Evolutionary conservation across 164 flowering plant genomes (phyloP).

Genomic region (Vitis riparia): DNA sequence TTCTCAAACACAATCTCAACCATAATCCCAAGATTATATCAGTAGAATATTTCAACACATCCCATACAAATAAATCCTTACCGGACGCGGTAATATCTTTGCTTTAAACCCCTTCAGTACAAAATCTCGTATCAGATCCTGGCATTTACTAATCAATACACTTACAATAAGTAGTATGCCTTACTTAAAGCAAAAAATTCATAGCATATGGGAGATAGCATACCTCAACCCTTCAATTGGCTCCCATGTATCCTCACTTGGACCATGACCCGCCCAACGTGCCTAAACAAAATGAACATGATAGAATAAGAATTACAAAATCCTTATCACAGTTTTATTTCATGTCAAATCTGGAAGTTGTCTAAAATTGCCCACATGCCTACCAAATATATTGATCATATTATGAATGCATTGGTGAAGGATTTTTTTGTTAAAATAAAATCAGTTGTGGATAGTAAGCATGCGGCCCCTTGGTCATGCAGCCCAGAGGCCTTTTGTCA

Average conservation of each 20-base stretch:
- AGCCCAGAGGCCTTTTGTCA: too few species aligned
- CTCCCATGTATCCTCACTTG: conserved; percentile 76
- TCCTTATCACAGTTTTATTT: too few species aligned
- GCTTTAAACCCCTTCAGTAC: conserved; percentile 46
- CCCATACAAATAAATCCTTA: conserved; percentile 27
- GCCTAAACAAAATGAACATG: conserved; percentile 31
- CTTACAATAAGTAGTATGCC: conserved; percentile 1
- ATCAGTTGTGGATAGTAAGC: too few species aligned
- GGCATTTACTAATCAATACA: conserved; percentile 42
- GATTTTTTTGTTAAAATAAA: too few species aligned
- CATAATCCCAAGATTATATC: too few species aligned
- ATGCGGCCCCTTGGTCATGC: too few species aligned
- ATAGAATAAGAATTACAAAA: too few species aligned
- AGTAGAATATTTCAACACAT: neutral
- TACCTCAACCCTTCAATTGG: conserved; percentile 53
- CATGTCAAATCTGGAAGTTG: too few species aligned
- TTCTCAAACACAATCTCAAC: too few species aligned
- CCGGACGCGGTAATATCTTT: conserved; percentile 67
- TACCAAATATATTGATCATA: too few species aligned
- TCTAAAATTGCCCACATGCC: too few species aligned
- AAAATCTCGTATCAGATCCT: conserved; percentile 48
- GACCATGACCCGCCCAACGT: conserved; percentile 67
- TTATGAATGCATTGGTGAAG: too few species aligned
- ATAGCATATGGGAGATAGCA: conserved; percentile 3
- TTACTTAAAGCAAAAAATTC: neutral